These are phyloP conservation scores for Syzygium aromaticum DNA, from an alignment of 345 rosid species.

Conservation along the genomic window DNA sequence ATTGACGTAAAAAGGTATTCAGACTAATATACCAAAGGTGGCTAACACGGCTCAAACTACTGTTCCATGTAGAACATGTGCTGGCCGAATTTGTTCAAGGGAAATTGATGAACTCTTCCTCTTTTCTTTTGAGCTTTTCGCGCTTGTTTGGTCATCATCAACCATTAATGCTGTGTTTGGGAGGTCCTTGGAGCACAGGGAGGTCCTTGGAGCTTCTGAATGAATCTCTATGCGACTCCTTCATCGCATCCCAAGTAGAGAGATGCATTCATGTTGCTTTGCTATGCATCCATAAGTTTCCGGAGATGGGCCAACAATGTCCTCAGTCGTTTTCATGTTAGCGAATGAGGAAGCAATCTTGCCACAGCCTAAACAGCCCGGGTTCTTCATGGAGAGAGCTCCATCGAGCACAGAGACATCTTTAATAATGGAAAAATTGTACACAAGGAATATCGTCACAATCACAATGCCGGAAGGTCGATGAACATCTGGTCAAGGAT, in stretches of 20 bases:
- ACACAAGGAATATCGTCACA: conserved; percentile 4
- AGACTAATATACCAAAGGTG: no score
- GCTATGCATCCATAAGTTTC: conserved; percentile 9
- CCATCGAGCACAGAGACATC: background rate
- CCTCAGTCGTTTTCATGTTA: conserved; percentile 7
- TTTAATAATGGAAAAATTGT: background rate
- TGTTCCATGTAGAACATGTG: no score
- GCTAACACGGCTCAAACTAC: no score
- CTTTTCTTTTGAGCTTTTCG: no score
- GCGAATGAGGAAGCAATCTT: conserved; percentile 6
- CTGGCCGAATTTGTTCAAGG: no score
- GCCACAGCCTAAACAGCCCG: conserved; percentile 14
- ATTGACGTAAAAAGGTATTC: no score
- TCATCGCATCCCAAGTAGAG: background rate
- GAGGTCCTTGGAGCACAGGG: conserved; percentile 4
- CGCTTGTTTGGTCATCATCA: no score
- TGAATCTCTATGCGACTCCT: background rate
- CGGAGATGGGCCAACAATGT: conserved; percentile 19
- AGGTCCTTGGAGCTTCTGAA: background rate
- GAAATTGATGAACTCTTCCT: no score
- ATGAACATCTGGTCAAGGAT: background rate
- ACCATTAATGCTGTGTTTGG: no score
- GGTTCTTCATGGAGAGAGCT: conserved; percentile 1
- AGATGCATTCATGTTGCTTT: conserved; percentile 11
- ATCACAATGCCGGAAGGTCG: background rate